These are phyloP conservation scores for Poteriospumella lacustris DNA, from an alignment of 108 stramenopile species.

Conservation along the genomic window DNA sequence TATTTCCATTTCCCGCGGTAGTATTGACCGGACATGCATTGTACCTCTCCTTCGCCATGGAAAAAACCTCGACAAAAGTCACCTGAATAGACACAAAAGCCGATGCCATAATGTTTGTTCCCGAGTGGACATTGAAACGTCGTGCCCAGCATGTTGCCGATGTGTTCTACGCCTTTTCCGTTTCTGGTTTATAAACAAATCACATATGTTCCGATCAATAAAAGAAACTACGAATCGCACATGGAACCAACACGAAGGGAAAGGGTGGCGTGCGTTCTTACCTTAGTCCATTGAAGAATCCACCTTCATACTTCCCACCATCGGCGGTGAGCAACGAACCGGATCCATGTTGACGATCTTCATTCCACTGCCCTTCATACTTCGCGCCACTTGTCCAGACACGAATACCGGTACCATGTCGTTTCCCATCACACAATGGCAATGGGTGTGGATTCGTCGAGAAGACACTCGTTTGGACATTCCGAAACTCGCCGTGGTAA, in stretches of 20 bases:
- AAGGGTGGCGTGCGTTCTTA: not conserved
- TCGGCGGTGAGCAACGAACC: not conserved
- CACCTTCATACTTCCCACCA: not conserved
- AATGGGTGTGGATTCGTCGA: not conserved
- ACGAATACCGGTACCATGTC: not conserved
- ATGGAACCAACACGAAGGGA: not conserved
- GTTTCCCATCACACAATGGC: not conserved
- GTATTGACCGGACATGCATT: not conserved
- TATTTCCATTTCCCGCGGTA: not conserved
- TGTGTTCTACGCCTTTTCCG: not conserved
- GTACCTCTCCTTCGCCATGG: not conserved
- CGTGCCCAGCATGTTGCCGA: not conserved
- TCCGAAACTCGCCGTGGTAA: slow-evolving; percentile 42
- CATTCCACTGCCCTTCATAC: not conserved
- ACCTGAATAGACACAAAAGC: not conserved
- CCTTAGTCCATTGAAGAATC: not conserved
- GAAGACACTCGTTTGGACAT: slow-evolving; percentile 26
- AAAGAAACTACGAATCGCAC: not conserved
- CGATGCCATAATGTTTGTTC: not conserved
- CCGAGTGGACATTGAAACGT: not conserved
- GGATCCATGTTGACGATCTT: not conserved
- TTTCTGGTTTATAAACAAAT: not conserved
- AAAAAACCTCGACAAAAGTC: not conserved
- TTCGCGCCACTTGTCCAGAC: not conserved
- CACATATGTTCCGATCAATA: not conserved